These are phyloP conservation scores for Colletotrichum costaricense DNA, from an alignment of 2,329 filamentous ascomycete genomes.

Conservation along the genomic window DNA sequence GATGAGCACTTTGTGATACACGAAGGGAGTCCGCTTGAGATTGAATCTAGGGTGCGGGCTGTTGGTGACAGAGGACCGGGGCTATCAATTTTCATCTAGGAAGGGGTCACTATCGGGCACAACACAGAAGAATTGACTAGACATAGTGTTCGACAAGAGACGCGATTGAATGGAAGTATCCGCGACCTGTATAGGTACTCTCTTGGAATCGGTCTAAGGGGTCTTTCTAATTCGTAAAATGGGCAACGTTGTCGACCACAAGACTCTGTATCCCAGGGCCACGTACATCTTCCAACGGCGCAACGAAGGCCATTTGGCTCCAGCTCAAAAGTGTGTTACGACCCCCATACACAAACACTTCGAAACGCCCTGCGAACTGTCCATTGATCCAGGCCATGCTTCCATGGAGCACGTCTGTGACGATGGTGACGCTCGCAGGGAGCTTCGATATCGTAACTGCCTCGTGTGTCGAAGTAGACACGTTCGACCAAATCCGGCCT, in stretches of 20 bases:
- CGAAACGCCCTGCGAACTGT: constrained; percentile 60
- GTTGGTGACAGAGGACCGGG: constrained; percentile 53
- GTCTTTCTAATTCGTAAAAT: background rate
- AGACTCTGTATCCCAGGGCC: background rate
- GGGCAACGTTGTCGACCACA: background rate
- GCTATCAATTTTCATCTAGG: background rate
- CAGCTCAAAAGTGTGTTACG: constrained; percentile 62
- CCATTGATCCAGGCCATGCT: constrained; percentile 61
- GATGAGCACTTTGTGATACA: constrained; percentile 64
- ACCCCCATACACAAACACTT: constrained; percentile 65
- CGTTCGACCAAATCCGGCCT: constrained; percentile 64
- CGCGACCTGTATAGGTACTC: too few species aligned
- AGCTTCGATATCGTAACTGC: constrained; percentile 47
- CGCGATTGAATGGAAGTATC: too few species aligned
- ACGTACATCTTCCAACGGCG: constrained; percentile 50
- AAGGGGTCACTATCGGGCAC: too few species aligned
- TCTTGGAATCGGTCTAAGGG: too few species aligned
- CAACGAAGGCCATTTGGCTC: constrained; percentile 68
- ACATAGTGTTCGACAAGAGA: too few species aligned
- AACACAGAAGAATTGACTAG: background rate
- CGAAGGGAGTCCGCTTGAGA: constrained; percentile 73
- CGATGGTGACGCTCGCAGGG: constrained; percentile 51
- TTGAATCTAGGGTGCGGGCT: constrained; percentile 65
- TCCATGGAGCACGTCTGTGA: constrained; percentile 56
- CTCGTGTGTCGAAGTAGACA: constrained; percentile 56